These are phyloP conservation scores for Calonectria leucothoes DNA, from an alignment of 2,329 filamentous ascomycete species.

Conservation along the genomic window DNA sequence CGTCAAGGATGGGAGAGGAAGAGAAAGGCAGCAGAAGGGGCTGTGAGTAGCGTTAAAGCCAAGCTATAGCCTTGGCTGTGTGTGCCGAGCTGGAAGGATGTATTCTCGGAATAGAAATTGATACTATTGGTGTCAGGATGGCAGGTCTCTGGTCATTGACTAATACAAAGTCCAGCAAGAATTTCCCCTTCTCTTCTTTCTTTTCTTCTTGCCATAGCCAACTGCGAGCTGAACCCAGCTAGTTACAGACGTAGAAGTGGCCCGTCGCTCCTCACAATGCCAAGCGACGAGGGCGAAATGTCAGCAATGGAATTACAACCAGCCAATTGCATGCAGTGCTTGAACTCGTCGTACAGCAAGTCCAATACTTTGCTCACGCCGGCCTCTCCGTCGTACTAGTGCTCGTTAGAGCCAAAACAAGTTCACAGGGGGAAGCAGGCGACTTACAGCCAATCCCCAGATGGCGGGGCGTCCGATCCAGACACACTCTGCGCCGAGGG, in stretches of 20 bases:
- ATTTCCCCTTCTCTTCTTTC: too few species aligned
- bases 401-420: not conserved
- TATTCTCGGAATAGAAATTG: not conserved
- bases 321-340: not conserved
- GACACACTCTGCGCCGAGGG: not conserved
- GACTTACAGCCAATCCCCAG: not conserved
- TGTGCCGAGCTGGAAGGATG: not conserved
- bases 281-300: not conserved
- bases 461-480: not conserved
- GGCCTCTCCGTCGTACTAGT: not conserved
- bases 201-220: too few species aligned
- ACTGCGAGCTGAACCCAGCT: not conserved
- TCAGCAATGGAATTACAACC: not conserved
- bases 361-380: not conserved
- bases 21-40: constrained; percentile 25
- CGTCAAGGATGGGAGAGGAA: constrained; percentile 31
- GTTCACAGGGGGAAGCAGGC: not conserved
- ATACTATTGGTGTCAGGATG: too few species aligned
- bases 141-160: not conserved
- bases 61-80: not conserved
- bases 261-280: not conserved
- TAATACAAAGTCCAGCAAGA: too few species aligned
- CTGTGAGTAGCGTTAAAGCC: not conserved
- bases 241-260: not conserved
- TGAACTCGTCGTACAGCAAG: not conserved